Conservation (phyloP, 129 eudicot genomes). For the Mikania micrantha region DNA sequence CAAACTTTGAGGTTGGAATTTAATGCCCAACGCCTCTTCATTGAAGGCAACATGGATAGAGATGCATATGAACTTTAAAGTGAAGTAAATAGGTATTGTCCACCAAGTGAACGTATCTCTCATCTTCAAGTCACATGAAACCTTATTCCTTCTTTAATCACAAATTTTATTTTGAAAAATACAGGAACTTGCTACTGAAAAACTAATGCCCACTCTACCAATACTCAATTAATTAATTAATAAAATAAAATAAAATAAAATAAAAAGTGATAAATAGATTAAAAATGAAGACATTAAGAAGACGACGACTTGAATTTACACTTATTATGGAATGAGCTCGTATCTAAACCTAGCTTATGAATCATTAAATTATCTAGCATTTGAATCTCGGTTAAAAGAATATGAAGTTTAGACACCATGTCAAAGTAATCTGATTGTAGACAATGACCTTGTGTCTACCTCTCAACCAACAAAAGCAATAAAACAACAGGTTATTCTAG, state of each 20-base stretch:
- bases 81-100: neutral
- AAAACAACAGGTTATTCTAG: neutral
- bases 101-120: neutral
- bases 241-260: too few relatives aligned
- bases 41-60: neutral
- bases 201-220: too few relatives aligned
- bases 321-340: too few relatives aligned
- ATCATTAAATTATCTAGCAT: too few relatives aligned
- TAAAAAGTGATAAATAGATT: too few relatives aligned
- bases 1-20: constrained; percentile 16
- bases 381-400: too few relatives aligned
- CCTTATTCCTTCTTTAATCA: neutral
- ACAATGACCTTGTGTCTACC: constrained; percentile 28
- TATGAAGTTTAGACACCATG: neutral
- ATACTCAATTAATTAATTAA: too few relatives aligned
- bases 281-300: too few relatives aligned
- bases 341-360: too few relatives aligned
- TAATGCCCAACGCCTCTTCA: constrained; percentile 10
- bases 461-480: constrained; percentile 8
- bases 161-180: too few relatives aligned
- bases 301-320: too few relatives aligned
- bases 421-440: constrained; percentile 6
- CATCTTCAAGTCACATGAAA: neutral
- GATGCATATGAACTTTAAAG: neutral
- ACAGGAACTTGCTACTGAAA: too few relatives aligned